Base-by-base conservation (phyloP, 31 red algal species). In the Endocladia muricata region DNA sequence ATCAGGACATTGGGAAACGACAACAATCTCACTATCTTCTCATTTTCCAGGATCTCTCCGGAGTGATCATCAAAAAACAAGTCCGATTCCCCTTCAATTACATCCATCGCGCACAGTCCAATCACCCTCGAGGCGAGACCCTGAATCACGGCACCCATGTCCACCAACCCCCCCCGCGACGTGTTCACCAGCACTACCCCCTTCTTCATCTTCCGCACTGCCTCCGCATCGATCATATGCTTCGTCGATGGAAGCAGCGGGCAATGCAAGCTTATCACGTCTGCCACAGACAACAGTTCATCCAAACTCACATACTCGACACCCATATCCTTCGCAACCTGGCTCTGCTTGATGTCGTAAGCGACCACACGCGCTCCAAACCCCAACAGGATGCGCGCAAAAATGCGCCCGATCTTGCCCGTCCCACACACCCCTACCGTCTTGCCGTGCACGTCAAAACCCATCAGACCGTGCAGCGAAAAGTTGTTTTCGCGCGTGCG, bases 61-160 rank as follows among this genome's bases (percentile, higher is more conserved):
- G 85, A 82, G 52, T 85, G 81, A 79, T 96, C 86, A 35, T 96
- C 93, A 41, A 96, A 96, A 66, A 96, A 96, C 28, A 90, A 67
- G 17, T 60, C 86, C 55, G 70, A 55, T 59, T 96, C 93, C 19
- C 84, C 84, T 54, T 91, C 87, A 31, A 88, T 65, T 1, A 96
- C 93, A 55, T 96, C 93, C 54, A 96, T 86, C 5, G 81, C 93
- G 55, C 78, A 82, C 4, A 61, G 82, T 2, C 93, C 88, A 38
- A 96, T 90, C 48, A 55, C 80, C 37, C 58, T 75, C 47, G 40
- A 33, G 19, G 69, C 37, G 19, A 96, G 34, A 8, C 71, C 86
- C 47, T 74, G 38, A 30, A 96, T 89, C 32, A 90, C 59, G 19
- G 93, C 93, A 63, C 88, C 73, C 73, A 82, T 91, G 51, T 96